phyloP scores from a whole-genome alignment of 2,329 filamentous ascomycete genomes.

The Xylaria sp. region DNA sequence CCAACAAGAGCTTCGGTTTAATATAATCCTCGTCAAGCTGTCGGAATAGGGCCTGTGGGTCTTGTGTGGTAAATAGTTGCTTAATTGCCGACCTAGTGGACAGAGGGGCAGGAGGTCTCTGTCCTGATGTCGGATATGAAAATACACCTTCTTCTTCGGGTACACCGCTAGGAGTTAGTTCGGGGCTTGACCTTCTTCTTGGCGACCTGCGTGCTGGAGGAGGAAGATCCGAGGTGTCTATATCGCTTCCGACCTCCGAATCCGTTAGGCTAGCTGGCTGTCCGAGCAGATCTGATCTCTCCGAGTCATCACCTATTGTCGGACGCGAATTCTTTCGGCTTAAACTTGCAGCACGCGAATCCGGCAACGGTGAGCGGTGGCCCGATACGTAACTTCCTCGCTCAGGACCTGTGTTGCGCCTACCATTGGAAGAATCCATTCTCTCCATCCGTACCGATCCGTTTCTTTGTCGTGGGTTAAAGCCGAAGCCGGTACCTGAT shows the following conservation, averaged over 20 bases:
- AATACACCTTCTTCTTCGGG: conserved; percentile 50
- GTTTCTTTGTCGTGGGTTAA: conserved; percentile 73
- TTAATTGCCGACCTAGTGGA: conserved; percentile 81
- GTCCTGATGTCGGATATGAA: conserved; percentile 52
- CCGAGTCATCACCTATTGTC: conserved; percentile 57
- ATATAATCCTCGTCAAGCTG: conserved; percentile 97
- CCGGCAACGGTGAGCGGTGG: conserved; percentile 59
- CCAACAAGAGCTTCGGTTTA: conserved; percentile 88
- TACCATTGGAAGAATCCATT: conserved; percentile 54
- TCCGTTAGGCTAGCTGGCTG: conserved; percentile 61
- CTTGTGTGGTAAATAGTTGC: conserved; percentile 84
- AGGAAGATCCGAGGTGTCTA: conserved; percentile 74
- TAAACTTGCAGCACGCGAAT: conserved; percentile 58
- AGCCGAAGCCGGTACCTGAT: conserved; percentile 79
- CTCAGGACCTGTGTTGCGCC: conserved; percentile 47
- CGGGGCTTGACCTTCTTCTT: conserved; percentile 54
- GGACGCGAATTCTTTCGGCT: conserved; percentile 64
- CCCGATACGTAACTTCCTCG: conserved; percentile 65
- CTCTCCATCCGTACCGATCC: conserved; percentile 69
- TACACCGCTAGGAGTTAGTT: conserved; percentile 49
- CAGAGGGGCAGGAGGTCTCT: conserved; percentile 58
- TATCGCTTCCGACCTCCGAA: conserved; percentile 71
- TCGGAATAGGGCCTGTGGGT: conserved; percentile 89
- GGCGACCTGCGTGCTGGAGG: conserved; percentile 65
- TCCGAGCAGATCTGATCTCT: conserved; percentile 68